Base-by-base conservation (phyloP, 805 yeast species). In the Candida boleticola region DNA sequence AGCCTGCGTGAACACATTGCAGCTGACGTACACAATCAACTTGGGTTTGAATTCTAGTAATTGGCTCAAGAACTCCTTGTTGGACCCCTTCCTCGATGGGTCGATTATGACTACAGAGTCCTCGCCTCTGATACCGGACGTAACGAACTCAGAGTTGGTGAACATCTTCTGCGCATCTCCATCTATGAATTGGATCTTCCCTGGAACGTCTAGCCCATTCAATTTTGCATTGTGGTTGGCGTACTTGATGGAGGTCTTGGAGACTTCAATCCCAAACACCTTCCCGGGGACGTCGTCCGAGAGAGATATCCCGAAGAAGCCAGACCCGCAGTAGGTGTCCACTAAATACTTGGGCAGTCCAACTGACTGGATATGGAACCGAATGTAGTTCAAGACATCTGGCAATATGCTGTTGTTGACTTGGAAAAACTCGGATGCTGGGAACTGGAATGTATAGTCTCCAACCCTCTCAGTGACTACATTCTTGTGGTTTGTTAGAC, bases 321-420 rank as follows among this genome's bases (percentile, higher is more conserved):
- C 77, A 5, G 71, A 62, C 5, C 77, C 77, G 50, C 77, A 72
- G 49, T 72, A 72, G 2, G 75, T 60, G 43, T 72, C 77, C 5
- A 72, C 55, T 23, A 71, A 49, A 42, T 63, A 55, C 27, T 57
- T 58, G 41, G 47, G 55, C 5, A 39, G 11, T 10, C 31, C 23
- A 2, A 29, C 13, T 4, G 40, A 37, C 4, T 37, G 23, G 23
- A 43, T 36, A 16, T 58, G 58, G 23, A 48, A 41, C 20, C 55
- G 47, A 4, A 72, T 50, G 43, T 52, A 66, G 22, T 61, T 65
- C 4, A 72, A 43, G 9, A 70, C 61, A 1, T 45, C 39, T 1
- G 75, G 68, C 11, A 72, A 49, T 5, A 71, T 67, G 17, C 55
- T 51, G 29, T 58, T 55, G 46, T 72, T 72, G 40, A 55, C 62